phyloP scores from a whole-genome alignment of 75 land plant genomes.

The Gnetum montanum region DNA sequence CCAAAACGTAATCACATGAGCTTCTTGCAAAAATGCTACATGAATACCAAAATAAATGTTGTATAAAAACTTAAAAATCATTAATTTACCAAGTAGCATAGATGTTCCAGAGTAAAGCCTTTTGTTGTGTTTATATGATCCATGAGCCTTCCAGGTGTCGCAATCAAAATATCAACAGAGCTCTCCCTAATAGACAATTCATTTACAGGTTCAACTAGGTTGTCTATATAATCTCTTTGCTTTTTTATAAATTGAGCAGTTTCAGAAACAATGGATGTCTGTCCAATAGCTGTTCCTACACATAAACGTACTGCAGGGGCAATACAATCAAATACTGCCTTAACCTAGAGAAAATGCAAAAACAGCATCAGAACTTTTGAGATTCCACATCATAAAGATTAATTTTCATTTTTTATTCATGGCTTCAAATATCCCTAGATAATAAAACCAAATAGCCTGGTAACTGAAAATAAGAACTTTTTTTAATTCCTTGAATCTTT shows the following conservation, averaged over 20 bases:
- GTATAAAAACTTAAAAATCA: background rate
- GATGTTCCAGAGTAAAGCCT: slow-evolving; percentile 85
- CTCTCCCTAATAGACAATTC: slow-evolving; percentile 16
- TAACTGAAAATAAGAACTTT: too few species aligned
- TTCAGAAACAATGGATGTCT: slow-evolving; percentile 78
- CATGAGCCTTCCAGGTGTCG: slow-evolving; percentile 94
- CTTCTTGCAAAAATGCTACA: too few species aligned
- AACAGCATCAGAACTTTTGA: too few species aligned
- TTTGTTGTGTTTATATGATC: slow-evolving; percentile 72
- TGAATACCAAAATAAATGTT: background rate
- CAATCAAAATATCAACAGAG: slow-evolving; percentile 81
- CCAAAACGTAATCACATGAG: too few species aligned
- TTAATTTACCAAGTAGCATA: slow-evolving; percentile 59
- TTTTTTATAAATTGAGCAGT: slow-evolving; percentile 47
- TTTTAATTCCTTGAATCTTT: too few species aligned
- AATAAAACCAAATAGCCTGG: too few species aligned
- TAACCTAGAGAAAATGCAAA: too few species aligned
- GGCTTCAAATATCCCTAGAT: too few species aligned
- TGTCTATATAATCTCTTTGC: slow-evolving; percentile 40
- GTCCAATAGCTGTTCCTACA: slow-evolving; percentile 87
- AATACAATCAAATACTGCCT: slow-evolving; percentile 69
- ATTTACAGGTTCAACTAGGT: slow-evolving; percentile 37
- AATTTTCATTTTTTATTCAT: too few species aligned
- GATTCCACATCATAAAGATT: too few species aligned
- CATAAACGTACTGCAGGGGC: slow-evolving; percentile 82